Conservation (phyloP, 2,329 filamentous ascomycete species). For the Didymellaceae sp. region DNA sequence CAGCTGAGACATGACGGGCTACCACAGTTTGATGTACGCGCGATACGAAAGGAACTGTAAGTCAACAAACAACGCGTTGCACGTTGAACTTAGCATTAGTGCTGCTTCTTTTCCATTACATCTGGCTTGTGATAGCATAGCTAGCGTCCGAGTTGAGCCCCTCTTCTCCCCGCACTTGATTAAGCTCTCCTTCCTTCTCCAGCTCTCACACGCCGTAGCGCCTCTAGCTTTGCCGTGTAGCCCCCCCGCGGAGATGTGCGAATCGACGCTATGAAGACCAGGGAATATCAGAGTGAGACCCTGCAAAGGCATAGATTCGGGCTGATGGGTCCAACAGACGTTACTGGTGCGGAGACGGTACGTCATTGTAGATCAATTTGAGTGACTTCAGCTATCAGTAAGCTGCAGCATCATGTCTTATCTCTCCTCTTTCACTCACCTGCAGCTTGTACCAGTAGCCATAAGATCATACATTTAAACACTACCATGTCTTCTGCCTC, state of each 20-base stretch:
- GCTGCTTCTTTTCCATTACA: neutral
- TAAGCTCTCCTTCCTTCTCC: constrained; percentile 5
- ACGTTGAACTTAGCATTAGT: neutral
- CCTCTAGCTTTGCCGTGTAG: neutral
- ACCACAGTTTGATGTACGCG: constrained; percentile 1
- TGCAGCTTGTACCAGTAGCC: constrained; percentile 11
- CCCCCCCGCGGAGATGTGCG: constrained; percentile 1
- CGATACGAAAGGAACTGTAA: constrained; percentile 1
- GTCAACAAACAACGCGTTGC: neutral
- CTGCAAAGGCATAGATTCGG: constrained; percentile 8
- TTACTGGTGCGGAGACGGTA: constrained; percentile 13
- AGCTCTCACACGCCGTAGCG: constrained; percentile 1
- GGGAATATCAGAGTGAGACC: neutral
- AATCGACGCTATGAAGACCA: neutral
- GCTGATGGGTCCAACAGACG: constrained; percentile 11
- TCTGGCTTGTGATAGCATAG: neutral
- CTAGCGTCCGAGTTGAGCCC: neutral
- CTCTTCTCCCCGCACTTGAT: constrained; percentile 3
- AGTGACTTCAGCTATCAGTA: constrained; percentile 18
- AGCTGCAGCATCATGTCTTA: constrained; percentile 25
- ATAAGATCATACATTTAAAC: constrained; percentile 24
- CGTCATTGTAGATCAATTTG: constrained; percentile 17
- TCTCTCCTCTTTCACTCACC: constrained; percentile 22
- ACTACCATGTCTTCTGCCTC: constrained; percentile 34
- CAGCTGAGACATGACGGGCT: constrained; percentile 13